These are phyloP conservation scores for Ophiostoma montium DNA, from an alignment of 2,329 filamentous ascomycete species.

Conservation along the genomic window DNA sequence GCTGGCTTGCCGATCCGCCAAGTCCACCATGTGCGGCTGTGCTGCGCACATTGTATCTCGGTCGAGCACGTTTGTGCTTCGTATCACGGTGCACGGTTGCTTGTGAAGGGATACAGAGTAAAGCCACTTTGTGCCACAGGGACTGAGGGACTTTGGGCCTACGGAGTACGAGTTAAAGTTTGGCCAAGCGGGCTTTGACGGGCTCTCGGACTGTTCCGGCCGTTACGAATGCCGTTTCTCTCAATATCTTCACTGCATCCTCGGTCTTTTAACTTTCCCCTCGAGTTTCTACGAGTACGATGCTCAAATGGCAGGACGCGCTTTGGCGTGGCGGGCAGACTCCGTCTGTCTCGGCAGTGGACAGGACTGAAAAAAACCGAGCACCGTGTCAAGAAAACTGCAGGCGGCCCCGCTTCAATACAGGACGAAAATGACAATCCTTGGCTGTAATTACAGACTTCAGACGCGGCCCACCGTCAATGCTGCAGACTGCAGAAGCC, in stretches of 20 bases:
- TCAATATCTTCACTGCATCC: background rate
- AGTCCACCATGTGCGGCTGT: background rate
- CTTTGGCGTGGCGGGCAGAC: no score
- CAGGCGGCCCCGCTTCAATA: background rate
- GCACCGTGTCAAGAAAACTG: background rate
- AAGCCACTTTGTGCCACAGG: background rate
- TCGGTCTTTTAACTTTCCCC: background rate
- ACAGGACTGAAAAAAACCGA: background rate
- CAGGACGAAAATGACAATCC: conserved; percentile 3
- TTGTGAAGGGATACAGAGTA: no score
- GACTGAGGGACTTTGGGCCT: no score
- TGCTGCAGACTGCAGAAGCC: background rate
- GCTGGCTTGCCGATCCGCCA: background rate
- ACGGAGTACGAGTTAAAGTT: background rate
- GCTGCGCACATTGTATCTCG: background rate
- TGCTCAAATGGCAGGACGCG: no score
- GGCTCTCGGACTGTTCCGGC: conserved; percentile 7
- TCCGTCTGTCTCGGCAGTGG: background rate
- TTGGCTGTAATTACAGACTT: conserved; percentile 5
- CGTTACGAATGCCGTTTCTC: background rate
- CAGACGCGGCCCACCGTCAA: background rate
- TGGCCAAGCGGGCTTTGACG: background rate
- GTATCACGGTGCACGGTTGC: background rate
- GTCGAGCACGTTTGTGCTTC: background rate
- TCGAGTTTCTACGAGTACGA: no score